Conservation (phyloP, 73 alveolate genomes). For the Symbiodinium pilosum region DNA sequence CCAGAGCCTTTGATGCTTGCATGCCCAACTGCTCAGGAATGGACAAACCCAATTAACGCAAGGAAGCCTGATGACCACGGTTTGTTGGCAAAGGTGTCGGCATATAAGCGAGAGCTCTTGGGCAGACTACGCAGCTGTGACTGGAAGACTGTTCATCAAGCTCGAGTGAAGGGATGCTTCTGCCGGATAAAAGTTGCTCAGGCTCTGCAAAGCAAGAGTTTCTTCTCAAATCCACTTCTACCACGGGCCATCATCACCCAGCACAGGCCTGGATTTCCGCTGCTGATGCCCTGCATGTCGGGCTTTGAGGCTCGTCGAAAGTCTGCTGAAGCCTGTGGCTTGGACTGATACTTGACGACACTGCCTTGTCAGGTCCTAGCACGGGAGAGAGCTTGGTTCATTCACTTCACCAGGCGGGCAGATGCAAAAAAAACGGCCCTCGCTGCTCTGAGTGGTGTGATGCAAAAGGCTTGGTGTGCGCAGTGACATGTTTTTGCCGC, state of each 20-base stretch:
- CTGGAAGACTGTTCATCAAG: not conserved
- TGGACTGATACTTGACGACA: too few relatives aligned
- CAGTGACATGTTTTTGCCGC: conserved; percentile 81
- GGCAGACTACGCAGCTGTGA: too few relatives aligned
- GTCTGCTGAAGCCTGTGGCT: not conserved
- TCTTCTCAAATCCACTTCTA: not conserved
- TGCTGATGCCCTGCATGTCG: conserved; percentile 54
- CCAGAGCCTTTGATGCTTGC: conserved; percentile 7
- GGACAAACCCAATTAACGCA: too few relatives aligned
- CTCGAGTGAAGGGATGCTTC: not conserved
- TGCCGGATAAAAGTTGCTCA: not conserved
- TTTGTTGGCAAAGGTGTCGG: too few relatives aligned
- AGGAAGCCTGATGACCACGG: too few relatives aligned
- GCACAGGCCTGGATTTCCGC: conserved; percentile 81
- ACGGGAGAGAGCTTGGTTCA: conserved; percentile 46
- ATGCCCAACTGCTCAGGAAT: not conserved
- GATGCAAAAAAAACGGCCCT: not conserved
- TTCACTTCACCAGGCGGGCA: conserved; percentile 14
- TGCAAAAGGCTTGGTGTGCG: conserved; percentile 69
- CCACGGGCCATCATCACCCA: not conserved
- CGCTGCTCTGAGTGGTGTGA: not conserved
- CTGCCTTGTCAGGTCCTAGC: conserved; percentile 45
- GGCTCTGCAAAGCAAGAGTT: not conserved
- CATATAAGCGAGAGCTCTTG: too few relatives aligned
- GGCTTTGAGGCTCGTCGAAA: conserved; percentile 26